A percentile compares a stretch with the other conserved stretches of the same genome.
These are phyloP conservation scores for Phytopythium boreale DNA, from an alignment of 352 stramenopile genomes.

Conservation along the genomic window DNA sequence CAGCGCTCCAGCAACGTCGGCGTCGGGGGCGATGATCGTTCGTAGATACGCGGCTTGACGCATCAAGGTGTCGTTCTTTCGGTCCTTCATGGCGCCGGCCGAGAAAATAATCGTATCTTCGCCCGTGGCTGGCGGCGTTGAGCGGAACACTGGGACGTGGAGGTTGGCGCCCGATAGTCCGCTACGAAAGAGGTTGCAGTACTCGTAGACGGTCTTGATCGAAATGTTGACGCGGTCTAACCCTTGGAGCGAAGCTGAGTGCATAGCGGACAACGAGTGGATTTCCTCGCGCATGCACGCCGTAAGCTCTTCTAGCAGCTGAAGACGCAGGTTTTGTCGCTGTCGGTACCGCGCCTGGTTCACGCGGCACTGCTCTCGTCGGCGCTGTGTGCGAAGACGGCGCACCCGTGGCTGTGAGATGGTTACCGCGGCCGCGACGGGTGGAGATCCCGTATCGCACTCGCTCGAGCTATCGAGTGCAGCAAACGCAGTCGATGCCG, in stretches of 20 bases:
- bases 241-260: not conserved
- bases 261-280: not conserved
- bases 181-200: slow-evolving; percentile 28
- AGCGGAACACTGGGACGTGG: not conserved
- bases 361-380: slow-evolving; percentile 29
- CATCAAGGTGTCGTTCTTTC: not conserved
- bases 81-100: not conserved
- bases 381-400: slow-evolving; percentile 20
- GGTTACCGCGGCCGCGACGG: not conserved
- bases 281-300: slow-evolving; percentile 13
- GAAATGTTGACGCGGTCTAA: not conserved
- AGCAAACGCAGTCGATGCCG: not conserved
- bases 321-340: slow-evolving; percentile 3
- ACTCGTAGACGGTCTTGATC: slow-evolving; percentile 11
- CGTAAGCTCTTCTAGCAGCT: slow-evolving; percentile 18
- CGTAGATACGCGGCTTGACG: slow-evolving; percentile 37
- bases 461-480: not conserved
- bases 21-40: slow-evolving; percentile 26
- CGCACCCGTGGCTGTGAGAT: not conserved
- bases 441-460: not conserved
- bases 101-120: not conserved
- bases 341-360: slow-evolving; percentile 36
- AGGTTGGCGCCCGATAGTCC: slow-evolving; percentile 13
- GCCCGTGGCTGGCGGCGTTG: not conserved
- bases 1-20: slow-evolving; percentile 20